Conservation (phyloP, 148 eudicot species). For the Chenopodium album region DNA sequence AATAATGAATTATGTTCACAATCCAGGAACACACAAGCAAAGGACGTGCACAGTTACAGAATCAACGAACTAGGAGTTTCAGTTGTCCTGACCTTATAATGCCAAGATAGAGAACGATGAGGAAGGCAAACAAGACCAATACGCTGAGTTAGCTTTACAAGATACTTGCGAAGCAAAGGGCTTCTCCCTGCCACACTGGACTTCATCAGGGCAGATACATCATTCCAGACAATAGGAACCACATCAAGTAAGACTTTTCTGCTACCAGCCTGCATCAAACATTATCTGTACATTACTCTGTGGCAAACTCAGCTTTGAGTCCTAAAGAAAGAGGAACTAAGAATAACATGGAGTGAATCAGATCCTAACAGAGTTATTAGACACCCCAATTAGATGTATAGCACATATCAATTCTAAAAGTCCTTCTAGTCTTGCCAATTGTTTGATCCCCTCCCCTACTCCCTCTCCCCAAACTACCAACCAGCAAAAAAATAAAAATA, state of each 20-base stretch:
- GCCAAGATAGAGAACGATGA: conserved; percentile 80
- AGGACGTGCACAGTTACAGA: conserved; percentile 9
- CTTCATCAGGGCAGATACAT: conserved; percentile 66
- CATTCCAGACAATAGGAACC: conserved; percentile 72
- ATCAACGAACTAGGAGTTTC: conserved; percentile 4
- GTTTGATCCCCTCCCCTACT: not conserved
- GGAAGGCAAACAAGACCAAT: conserved; percentile 81
- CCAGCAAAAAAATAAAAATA: not conserved
- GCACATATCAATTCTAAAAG: not conserved
- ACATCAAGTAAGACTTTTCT: conserved; percentile 60
- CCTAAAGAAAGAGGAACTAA: not conserved
- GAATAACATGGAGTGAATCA: conserved; percentile 6
- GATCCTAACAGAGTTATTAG: not conserved
- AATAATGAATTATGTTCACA: not conserved
- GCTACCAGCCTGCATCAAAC: conserved; percentile 65
- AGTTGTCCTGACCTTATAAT: conserved; percentile 67
- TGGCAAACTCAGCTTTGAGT: not conserved
- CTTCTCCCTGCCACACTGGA: conserved; percentile 72
- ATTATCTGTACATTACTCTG: conserved; percentile 7
- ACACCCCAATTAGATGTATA: conserved; percentile 1
- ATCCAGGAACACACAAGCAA: conserved; percentile 6
- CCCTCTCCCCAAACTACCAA: not conserved
- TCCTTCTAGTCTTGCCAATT: not conserved
- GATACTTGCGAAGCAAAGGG: conserved; percentile 89
- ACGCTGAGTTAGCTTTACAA: conserved; percentile 82